Percentiles rank a stretch among this genome's conserved stretches.
Evolutionary conservation across 331 rosid species (phyloP).

Genomic region (Malus hybrid): DNA sequence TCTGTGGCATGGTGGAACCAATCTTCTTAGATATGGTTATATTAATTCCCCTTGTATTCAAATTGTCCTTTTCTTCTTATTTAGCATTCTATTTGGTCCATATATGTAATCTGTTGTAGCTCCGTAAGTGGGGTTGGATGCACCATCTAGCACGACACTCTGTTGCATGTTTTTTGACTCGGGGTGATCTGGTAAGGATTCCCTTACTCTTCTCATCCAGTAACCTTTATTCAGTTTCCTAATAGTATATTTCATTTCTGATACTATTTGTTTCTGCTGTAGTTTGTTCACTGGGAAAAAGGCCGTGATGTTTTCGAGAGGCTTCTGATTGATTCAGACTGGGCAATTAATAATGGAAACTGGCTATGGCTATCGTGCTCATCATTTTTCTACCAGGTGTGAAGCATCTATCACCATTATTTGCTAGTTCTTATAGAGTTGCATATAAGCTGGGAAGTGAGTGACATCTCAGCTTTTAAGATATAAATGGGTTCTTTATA

Average conservation of each 20-base stretch:
- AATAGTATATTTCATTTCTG: not conserved
- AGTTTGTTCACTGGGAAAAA: constrained; percentile 94
- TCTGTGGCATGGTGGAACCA: constrained; percentile 11
- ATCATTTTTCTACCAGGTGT: constrained; percentile 86
- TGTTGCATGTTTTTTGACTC: constrained; percentile 88
- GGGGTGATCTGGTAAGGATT: constrained; percentile 80
- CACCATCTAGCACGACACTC: constrained; percentile 93
- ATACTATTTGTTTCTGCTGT: constrained; percentile 16
- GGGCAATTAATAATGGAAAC: constrained; percentile 93
- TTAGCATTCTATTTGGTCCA: constrained; percentile 8
- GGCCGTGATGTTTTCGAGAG: constrained; percentile 93
- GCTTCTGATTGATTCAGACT: constrained; percentile 93
- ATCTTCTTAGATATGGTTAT: not conserved
- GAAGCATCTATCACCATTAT: constrained; percentile 4
- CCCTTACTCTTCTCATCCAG: not conserved
- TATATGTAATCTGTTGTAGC: constrained; percentile 42
- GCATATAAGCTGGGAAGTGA: not conserved
- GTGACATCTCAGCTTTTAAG: constrained; percentile 1
- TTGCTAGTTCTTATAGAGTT: not conserved
- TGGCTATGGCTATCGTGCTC: constrained; percentile 98
- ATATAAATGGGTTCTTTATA: not conserved
- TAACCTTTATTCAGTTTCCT: not conserved
- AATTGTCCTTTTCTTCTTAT: not conserved
- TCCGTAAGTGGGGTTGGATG: constrained; percentile 94
- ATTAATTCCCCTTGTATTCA: not conserved